phyloP scores from a whole-genome alignment of 139 green algal genomes.

The Parachlorella kessleri region DNA sequence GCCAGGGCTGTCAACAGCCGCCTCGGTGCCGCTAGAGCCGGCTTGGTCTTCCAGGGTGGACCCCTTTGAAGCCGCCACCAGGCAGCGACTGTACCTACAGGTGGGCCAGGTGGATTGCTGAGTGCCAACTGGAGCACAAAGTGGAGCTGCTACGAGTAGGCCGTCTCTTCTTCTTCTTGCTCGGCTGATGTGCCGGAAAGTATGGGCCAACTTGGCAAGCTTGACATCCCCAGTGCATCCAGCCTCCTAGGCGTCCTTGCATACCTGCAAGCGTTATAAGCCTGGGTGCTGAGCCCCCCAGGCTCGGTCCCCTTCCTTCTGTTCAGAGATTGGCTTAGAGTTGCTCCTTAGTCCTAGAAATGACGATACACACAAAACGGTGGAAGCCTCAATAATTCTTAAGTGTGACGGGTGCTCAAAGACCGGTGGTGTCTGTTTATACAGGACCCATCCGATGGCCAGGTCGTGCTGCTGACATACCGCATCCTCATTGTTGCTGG shows the following conservation, averaged over 20 bases:
- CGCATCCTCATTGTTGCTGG: conserved; percentile 8
- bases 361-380: too few species aligned
- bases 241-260: too few species aligned
- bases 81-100: conserved; percentile 27
- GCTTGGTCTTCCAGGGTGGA: background rate
- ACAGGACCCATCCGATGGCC: background rate
- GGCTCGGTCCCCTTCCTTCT: too few species aligned
- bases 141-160: background rate
- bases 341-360: too few species aligned
- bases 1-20: background rate
- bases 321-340: too few species aligned
- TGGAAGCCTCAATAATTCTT: too few species aligned
- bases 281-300: too few species aligned
- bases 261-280: too few species aligned
- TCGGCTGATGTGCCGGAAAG: too few species aligned
- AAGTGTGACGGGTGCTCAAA: background rate
- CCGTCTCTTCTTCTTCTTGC: too few species aligned
- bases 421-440: background rate
- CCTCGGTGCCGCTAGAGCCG: background rate
- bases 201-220: too few species aligned
- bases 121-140: background rate
- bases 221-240: too few species aligned
- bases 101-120: background rate
- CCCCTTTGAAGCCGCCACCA: background rate
- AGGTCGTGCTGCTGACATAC: conserved; percentile 25